Conservation (phyloP, 2,329 filamentous ascomycete genomes). For the Ceratocystis eucalypticola region DNA sequence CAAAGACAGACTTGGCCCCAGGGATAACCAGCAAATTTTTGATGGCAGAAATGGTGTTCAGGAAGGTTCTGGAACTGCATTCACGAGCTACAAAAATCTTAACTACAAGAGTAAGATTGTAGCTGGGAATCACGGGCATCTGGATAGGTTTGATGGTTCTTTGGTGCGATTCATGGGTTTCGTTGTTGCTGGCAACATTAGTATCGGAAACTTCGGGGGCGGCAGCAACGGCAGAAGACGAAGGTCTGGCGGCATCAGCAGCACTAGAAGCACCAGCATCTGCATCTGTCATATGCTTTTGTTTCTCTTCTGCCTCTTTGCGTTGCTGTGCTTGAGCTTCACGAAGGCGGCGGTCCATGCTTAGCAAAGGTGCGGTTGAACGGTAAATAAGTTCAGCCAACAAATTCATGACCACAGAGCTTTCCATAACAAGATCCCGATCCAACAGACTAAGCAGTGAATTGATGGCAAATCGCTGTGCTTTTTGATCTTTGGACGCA, state of each 20-base stretch:
- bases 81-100: conserved; percentile 92
- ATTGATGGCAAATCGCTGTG: conserved; percentile 82
- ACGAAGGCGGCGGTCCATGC: conserved; percentile 69
- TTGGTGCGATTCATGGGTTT: conserved; percentile 30
- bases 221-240: conserved; percentile 11
- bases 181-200: conserved; percentile 26
- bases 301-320: conserved; percentile 19
- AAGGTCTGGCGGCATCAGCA: neutral
- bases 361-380: conserved; percentile 74
- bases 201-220: conserved; percentile 22
- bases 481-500: conserved; percentile 73
- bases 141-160: conserved; percentile 49
- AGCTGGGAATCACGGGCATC: conserved; percentile 72
- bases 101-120: conserved; percentile 86
- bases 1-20: conserved; percentile 77
- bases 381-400: conserved; percentile 75
- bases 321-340: conserved; percentile 48
- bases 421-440: conserved; percentile 91
- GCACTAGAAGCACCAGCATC: conserved; percentile 5
- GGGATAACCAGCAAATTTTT: conserved; percentile 93
- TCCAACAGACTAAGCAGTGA: conserved; percentile 77
- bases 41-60: conserved; percentile 95
- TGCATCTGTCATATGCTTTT: conserved; percentile 13
- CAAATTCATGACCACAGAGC: conserved; percentile 90
- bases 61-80: conserved; percentile 95